These are phyloP conservation scores for Nemophila menziesii DNA, from an alignment of 257 asterid species.

Conservation along the genomic window DNA sequence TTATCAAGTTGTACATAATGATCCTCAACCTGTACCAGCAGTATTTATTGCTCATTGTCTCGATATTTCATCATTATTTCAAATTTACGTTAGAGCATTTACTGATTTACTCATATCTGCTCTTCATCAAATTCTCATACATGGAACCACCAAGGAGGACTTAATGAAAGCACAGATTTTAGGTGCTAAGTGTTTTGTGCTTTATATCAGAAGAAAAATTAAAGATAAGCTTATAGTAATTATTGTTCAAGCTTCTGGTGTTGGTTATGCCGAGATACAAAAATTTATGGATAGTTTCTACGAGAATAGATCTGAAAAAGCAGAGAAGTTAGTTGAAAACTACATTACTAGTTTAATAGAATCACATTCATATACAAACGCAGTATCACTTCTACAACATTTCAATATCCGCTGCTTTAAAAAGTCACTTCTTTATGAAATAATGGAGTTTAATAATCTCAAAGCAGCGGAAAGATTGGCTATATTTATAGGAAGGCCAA, in stretches of 20 bases:
- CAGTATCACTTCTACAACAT: constrained; percentile 60
- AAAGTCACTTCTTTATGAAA: constrained; percentile 47
- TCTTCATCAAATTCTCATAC: constrained; percentile 44
- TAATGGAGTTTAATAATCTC: constrained; percentile 46
- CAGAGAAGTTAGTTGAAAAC: constrained; percentile 45
- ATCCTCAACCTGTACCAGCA: constrained; percentile 57
- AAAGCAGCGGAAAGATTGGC: constrained; percentile 98
- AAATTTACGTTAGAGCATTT: constrained; percentile 47
- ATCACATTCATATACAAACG: constrained; percentile 41
- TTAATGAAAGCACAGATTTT: constrained; percentile 31
- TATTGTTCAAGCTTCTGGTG: constrained; percentile 51
- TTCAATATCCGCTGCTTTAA: constrained; percentile 52
- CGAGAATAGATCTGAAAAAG: constrained; percentile 22
- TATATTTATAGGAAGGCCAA: constrained; percentile 62
- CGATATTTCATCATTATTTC: constrained; percentile 44
- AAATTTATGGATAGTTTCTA: constrained; percentile 25
- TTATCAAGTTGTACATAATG: constrained; percentile 37
- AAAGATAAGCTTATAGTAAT: constrained; percentile 51
- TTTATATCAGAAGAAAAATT: constrained; percentile 27
- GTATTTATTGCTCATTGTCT: constrained; percentile 68
- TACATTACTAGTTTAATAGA: constrained; percentile 44
- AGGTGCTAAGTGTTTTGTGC: constrained; percentile 56
- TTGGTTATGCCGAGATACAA: constrained; percentile 44
- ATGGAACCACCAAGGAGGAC: constrained; percentile 34
- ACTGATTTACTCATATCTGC: constrained; percentile 76